Evolutionary conservation across 1,139 yeast genomes (phyloP).

Genomic region (Saccharomyces hybrid): DNA sequence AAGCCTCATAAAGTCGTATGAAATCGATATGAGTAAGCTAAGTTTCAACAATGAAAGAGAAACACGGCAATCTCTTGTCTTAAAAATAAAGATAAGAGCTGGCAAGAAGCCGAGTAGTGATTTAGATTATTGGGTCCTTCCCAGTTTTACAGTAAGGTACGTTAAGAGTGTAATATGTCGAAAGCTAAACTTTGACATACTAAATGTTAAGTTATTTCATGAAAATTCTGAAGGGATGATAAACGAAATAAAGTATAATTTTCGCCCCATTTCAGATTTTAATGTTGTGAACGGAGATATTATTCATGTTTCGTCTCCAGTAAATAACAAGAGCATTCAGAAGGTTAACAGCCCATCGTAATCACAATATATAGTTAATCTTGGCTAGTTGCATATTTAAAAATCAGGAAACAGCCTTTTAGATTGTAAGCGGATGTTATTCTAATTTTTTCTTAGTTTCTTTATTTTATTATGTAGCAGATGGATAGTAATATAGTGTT

Average conservation of each 20-base stretch:
- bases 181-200: conserved; percentile 5
- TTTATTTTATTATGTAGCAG: neutral
- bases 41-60: neutral
- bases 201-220: conserved; percentile 10
- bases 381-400: neutral
- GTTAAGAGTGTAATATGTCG: conserved; percentile 18
- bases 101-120: conserved; percentile 4
- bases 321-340: neutral
- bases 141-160: conserved; percentile 17
- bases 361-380: neutral
- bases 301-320: neutral
- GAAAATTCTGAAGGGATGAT: conserved; percentile 6
- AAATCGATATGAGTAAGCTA: conserved; percentile 1
- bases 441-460: neutral
- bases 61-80: neutral
- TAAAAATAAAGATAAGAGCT: neutral
- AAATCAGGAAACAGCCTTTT: neutral
- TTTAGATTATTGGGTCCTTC: conserved; percentile 8
- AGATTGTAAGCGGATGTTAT: conserved; percentile 5
- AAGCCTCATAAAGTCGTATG: conserved; percentile 14
- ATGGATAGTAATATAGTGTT: neutral
- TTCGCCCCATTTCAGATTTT: conserved; percentile 15
- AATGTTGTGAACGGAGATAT: conserved; percentile 10
- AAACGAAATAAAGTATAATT: conserved; percentile 17
- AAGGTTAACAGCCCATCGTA: neutral